These are phyloP conservation scores for Teunomyces lycoperdinae DNA, from an alignment of 805 yeast species.

Conservation along the genomic window DNA sequence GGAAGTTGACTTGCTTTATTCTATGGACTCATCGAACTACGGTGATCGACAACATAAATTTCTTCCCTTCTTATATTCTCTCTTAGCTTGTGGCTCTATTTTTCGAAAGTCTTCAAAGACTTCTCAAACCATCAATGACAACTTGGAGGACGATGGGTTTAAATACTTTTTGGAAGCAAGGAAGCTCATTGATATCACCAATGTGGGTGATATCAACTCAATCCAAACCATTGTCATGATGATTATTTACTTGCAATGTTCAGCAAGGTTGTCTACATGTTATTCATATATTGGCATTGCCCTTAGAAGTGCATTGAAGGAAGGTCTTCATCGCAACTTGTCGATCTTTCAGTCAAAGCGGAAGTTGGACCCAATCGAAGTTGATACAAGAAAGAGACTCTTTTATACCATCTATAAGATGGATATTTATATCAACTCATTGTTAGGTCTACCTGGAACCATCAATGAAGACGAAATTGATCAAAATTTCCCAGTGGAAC, in stretches of 20 bases:
- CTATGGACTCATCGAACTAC: constrained; percentile 68
- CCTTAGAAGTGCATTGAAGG: constrained; percentile 73
- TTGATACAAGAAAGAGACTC: constrained; percentile 78
- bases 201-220: constrained; percentile 76
- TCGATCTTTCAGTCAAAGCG: constrained; percentile 41
- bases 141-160: constrained; percentile 72
- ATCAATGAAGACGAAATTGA: constrained; percentile 77
- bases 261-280: constrained; percentile 83
- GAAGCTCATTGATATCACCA: constrained; percentile 75
- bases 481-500: constrained; percentile 79
- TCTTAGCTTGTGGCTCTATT: constrained; percentile 85
- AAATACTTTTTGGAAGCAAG: constrained; percentile 79
- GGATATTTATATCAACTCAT: constrained; percentile 86
- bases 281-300: constrained; percentile 90
- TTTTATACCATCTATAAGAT: constrained; percentile 89
- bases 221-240: constrained; percentile 87
- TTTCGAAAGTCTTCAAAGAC: constrained; percentile 50
- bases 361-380: constrained; percentile 70
- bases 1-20: constrained; percentile 73
- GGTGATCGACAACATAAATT: constrained; percentile 72
- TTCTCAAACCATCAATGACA: constrained; percentile 25
- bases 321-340: constrained; percentile 78
- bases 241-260: constrained; percentile 80
- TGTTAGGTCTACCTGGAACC: constrained; percentile 80
- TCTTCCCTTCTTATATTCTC: constrained; percentile 76